Evolutionary conservation across 2,329 filamentous ascomycete genomes (phyloP).

Genomic region (Epichloe gansuensis): DNA sequence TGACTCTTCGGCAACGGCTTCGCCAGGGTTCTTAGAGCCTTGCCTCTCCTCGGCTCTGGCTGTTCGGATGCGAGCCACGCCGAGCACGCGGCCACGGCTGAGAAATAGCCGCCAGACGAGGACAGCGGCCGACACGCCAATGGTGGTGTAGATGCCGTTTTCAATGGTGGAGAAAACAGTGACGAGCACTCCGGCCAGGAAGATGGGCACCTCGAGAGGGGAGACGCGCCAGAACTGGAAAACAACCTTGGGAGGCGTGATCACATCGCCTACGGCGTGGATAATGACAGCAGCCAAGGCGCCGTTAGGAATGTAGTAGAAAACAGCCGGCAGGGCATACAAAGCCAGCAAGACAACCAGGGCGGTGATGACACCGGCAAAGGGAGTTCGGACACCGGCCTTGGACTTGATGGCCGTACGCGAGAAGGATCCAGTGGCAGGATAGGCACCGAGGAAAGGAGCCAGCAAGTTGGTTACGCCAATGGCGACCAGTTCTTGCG

Average conservation of each 20-base stretch:
- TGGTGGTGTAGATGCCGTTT: constrained; percentile 74
- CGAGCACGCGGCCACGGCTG: constrained; percentile 66
- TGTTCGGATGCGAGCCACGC: constrained; percentile 70
- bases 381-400: constrained; percentile 75
- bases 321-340: constrained; percentile 70
- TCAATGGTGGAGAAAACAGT: constrained; percentile 75
- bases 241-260: constrained; percentile 70
- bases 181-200: constrained; percentile 73
- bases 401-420: constrained; percentile 92
- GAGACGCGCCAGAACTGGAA: constrained; percentile 85
- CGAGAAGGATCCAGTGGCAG: constrained; percentile 81
- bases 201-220: constrained; percentile 71
- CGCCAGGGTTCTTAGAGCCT: constrained; percentile 7
- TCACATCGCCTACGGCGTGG: constrained; percentile 76
- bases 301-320: constrained; percentile 78
- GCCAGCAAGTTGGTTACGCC: constrained; percentile 64
- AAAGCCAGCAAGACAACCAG: constrained; percentile 71
- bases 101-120: constrained; percentile 70
- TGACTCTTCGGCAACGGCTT: constrained; percentile 34
- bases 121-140: constrained; percentile 56
- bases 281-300: constrained; percentile 76
- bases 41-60: constrained; percentile 47
- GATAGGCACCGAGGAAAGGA: constrained; percentile 72
- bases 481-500: constrained; percentile 68
- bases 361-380: constrained; percentile 77